These are phyloP conservation scores for Chlamydomonas reinhardtii DNA, from an alignment of 163 green algal species.

Conservation along the genomic window DNA sequence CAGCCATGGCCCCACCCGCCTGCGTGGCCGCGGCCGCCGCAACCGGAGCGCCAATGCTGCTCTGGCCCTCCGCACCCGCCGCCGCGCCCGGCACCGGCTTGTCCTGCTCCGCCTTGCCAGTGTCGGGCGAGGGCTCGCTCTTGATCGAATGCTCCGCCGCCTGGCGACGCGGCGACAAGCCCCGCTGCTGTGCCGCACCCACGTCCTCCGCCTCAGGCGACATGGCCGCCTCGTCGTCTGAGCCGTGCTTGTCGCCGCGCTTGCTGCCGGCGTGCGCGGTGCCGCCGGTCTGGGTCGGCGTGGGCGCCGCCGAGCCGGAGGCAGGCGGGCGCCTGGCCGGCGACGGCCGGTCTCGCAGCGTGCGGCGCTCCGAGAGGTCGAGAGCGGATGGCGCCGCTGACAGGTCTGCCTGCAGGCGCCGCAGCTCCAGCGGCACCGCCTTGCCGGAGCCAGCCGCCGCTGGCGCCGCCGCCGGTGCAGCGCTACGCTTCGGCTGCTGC, in stretches of 20 bases:
- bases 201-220: neutral
- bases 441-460: neutral
- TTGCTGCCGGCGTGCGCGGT: neutral
- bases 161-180: neutral
- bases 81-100: neutral
- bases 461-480: neutral
- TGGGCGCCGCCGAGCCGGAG: neutral
- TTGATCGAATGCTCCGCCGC: no score
- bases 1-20: neutral
- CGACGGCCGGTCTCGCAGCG: constrained; percentile 15
- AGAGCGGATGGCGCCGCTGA: neutral
- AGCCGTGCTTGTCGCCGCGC: neutral
- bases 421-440: constrained; percentile 28
- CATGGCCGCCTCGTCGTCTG: constrained; percentile 34
- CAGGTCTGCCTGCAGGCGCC: constrained; percentile 17
- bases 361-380: constrained; percentile 4
- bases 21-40: neutral
- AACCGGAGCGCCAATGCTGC: neutral
- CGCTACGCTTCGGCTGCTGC: neutral
- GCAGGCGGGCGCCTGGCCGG: neutral
- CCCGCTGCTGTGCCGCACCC: neutral
- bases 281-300: neutral
- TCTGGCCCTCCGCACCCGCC: neutral
- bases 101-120: neutral
- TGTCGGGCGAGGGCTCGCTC: no score